Evolutionary conservation across 2,329 filamentous ascomycete genomes (phyloP), one percentile per base, ranked within the genome.

Genomic region (Leptodontidium sp.): DNA sequence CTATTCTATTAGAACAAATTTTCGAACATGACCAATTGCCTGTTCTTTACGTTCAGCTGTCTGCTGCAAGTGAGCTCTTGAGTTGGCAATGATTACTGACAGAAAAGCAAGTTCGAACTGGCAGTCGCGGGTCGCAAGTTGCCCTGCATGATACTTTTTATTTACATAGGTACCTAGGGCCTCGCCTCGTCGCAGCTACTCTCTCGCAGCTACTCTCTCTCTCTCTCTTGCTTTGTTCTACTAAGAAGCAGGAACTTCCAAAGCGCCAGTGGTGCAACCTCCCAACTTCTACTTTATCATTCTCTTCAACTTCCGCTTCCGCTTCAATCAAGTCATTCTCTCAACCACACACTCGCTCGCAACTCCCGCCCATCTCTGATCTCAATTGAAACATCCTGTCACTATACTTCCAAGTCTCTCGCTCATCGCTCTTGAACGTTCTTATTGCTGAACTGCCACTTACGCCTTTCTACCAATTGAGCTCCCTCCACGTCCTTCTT

Each of bases 1-100:
- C 77, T 93, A 26, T 93, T 93, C 80, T 93, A 88, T 76, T 92
- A 82, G 72, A 64, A 52, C 62, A 21, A 15, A 49, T 58, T 53
- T 61, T 32, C 55, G 15, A 55, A 38, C 7, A 35, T 43, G 9
- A 14, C 47, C 9, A 38, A 35, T 58, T 43, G 12, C 17, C 17
- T 9, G 8, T 40, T 12, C 24, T 38, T 17, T 21, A 2, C 7
- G 8, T 12, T 2, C n/a, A 47, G 11, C 45, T 17, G 45, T 45
- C 14, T 17, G 8, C 26, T 29, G 24, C 7, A 50, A 59, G 24
- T 40, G 49, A n/a, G 26, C n/a, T 6, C 15, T 64, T 15, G 7
- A 47, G 15, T 47, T 14, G 15, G 4, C 14, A 21, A 47, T 5
- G 15, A 47, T 3, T 1, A 47, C 1, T 9, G 11, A 4, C 15